Percentiles rank a stretch among this genome's conserved stretches.
Evolutionary conservation across 768 basidiomycete species (phyloP).

Genomic region (Cantharellus anzutake): DNA sequence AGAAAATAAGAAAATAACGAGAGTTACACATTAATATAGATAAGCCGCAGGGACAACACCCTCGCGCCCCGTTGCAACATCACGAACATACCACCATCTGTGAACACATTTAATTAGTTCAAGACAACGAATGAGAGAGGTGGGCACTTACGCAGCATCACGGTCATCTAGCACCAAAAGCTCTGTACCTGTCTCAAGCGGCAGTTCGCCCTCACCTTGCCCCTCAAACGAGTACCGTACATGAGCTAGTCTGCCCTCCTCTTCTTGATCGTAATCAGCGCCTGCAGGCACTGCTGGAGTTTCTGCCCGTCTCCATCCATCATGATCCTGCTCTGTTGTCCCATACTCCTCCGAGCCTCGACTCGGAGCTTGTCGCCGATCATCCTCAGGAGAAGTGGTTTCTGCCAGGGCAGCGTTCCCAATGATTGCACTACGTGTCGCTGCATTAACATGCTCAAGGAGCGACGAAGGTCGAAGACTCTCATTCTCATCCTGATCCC

Average conservation of each 20-base stretch:
- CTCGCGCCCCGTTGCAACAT: slow-evolving; percentile 58
- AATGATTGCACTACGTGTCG: slow-evolving; percentile 66
- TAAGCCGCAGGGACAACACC: slow-evolving; percentile 87
- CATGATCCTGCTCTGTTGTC: slow-evolving; percentile 25
- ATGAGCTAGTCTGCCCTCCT: slow-evolving; percentile 47
- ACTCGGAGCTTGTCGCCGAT: slow-evolving; percentile 13
- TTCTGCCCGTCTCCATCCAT: slow-evolving; percentile 62
- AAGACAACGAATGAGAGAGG: neutral
- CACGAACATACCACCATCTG: slow-evolving; percentile 92
- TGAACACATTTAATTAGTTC: slow-evolving; percentile 5
- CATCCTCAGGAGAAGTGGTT: slow-evolving; percentile 15
- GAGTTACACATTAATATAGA: slow-evolving; percentile 38
- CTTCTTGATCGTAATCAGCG: slow-evolving; percentile 35
- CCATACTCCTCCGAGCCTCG: neutral
- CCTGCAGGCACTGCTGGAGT: slow-evolving; percentile 42
- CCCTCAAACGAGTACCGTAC: slow-evolving; percentile 75
- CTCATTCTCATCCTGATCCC: slow-evolving; percentile 47
- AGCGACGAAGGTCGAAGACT: slow-evolving; percentile 72
- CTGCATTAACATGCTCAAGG: slow-evolving; percentile 79
- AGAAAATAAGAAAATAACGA: no score
- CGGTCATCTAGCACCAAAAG: slow-evolving; percentile 63
- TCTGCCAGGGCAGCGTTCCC: slow-evolving; percentile 34
- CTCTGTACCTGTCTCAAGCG: slow-evolving; percentile 46
- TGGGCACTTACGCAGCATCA: slow-evolving; percentile 47
- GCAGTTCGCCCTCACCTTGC: slow-evolving; percentile 56